Evolutionary conservation across 1,284 basidiomycete genomes (phyloP).

Genomic region (Trichosporon asahii): DNA sequence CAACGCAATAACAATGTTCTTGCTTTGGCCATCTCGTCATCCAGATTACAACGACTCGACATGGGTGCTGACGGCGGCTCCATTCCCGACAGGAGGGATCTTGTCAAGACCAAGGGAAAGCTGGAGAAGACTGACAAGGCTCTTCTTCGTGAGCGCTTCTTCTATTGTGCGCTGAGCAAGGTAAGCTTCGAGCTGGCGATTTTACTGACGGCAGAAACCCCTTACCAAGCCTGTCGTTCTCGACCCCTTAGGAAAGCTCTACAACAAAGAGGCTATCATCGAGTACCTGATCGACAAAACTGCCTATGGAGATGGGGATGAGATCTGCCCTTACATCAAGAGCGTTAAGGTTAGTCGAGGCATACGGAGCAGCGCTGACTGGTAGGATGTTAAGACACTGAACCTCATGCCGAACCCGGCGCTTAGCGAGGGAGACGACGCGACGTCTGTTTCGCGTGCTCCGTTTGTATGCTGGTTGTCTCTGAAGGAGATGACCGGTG

Average conservation of each 20-base stretch:
- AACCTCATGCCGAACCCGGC: slow-evolving; percentile 69
- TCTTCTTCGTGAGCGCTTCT: slow-evolving; percentile 78
- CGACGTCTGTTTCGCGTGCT: slow-evolving; percentile 55
- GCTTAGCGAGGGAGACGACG: slow-evolving; percentile 32
- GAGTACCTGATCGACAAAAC: slow-evolving; percentile 77
- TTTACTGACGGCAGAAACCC: slow-evolving; percentile 61
- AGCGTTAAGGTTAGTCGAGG: slow-evolving; percentile 70
- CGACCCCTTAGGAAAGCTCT: slow-evolving; percentile 83
- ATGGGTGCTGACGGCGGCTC: slow-evolving; percentile 53
- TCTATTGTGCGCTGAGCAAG: slow-evolving; percentile 88
- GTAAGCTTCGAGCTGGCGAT: slow-evolving; percentile 53
- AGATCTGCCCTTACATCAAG: slow-evolving; percentile 80
- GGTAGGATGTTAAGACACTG: slow-evolving; percentile 77
- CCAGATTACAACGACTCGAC: slow-evolving; percentile 2
- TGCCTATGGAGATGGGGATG: slow-evolving; percentile 72
- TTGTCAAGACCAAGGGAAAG: slow-evolving; percentile 50
- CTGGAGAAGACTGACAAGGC: slow-evolving; percentile 72
- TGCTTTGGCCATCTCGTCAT: neutral
- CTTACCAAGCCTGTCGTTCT: slow-evolving; percentile 81
- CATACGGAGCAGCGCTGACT: neutral
- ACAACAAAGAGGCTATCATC: slow-evolving; percentile 87
- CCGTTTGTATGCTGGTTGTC: slow-evolving; percentile 84
- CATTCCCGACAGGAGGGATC: slow-evolving; percentile 51
- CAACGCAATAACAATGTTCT: slow-evolving; percentile 3
- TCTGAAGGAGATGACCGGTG: slow-evolving; percentile 89